phyloP scores from a whole-genome alignment of 768 basidiomycete species.

The Royoungia palumana region DNA sequence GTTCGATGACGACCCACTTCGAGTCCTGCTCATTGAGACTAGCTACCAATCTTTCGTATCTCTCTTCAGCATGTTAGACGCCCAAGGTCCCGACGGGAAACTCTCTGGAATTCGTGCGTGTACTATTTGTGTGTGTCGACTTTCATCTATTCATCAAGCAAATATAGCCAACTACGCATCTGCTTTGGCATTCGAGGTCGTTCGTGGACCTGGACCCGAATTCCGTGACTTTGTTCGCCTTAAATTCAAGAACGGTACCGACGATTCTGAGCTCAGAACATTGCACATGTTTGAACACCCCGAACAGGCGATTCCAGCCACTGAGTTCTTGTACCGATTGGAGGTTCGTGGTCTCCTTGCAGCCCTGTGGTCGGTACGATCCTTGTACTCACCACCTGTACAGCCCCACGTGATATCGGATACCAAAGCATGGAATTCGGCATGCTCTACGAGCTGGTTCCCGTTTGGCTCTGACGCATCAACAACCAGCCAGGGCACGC shows the following conservation, averaged over 20 bases:
- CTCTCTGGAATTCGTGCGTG: slow-evolving; percentile 62
- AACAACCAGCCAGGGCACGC: neutral
- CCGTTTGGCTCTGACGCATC: slow-evolving; percentile 13
- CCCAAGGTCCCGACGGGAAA: slow-evolving; percentile 49
- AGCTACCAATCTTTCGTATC: slow-evolving; percentile 89
- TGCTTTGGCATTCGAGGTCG: slow-evolving; percentile 71
- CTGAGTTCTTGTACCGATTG: slow-evolving; percentile 77
- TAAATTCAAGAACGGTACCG: slow-evolving; percentile 80
- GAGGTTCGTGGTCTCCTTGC: slow-evolving; percentile 48
- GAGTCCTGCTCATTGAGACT: slow-evolving; percentile 70
- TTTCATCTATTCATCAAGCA: neutral
- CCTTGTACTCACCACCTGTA: neutral
- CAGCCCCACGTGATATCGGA: slow-evolving; percentile 37
- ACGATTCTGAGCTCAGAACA: slow-evolving; percentile 49
- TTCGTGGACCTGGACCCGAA: slow-evolving; percentile 71
- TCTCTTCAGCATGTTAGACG: slow-evolving; percentile 71
- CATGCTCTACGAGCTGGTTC: slow-evolving; percentile 34
- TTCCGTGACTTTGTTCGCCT: slow-evolving; percentile 76
- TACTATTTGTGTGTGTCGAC: neutral
- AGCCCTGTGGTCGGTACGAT: neutral
- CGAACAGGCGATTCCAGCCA: slow-evolving; percentile 65
- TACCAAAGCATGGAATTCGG: slow-evolving; percentile 38
- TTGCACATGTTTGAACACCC: slow-evolving; percentile 69
- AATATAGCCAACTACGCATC: slow-evolving; percentile 64
- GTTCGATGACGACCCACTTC: slow-evolving; percentile 73